Base-by-base conservation (phyloP, 768 basidiomycete genomes). In the Amanita thiersii region DNA sequence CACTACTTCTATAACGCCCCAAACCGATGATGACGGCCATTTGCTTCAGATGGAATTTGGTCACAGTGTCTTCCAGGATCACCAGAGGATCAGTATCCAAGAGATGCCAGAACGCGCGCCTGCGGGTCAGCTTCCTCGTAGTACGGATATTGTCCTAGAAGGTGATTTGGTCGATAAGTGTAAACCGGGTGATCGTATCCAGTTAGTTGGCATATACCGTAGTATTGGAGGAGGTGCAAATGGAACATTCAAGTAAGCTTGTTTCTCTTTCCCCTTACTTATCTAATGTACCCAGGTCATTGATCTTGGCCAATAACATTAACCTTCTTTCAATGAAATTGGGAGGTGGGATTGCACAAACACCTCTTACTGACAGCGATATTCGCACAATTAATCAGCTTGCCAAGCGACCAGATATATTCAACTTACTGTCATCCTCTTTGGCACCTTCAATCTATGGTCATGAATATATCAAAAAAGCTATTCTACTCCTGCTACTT, bases 101-200 rank as follows among this genome's bases (percentile, higher is more conserved):
- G 96, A 99, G 57, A 98, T 99, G 94, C 96, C 96, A 2, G 96
- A 99, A 63, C 81, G 96, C 17, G 93, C 96, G 10, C 96, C 96
- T 18, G 87, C 96, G 32, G 96, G 96, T 20, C 94, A 97, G 60
- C 70, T 99, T 20, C 96, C 96, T 33, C 75, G 96, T 36, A 93
- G 92, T 53, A 92, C 91, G 25, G 96, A 99, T 60, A 85, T 98
- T 39, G 87, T 97, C 33, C 63, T 97, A 49, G 94, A 96, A 51
- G 93, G 96, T 49, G 96, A 99, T 59, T 68, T 98, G 37, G 96
- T 99, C 23, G 96, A 99, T 64, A 83, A 79, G 55, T 96, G 91
- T 59, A 99, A 99, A 62, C 94, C 96, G 4, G 96, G 96, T 29
- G 96, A 99, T 61, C 81, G 96, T 39, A 88, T 98, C 34, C 96